A percentile compares a stretch with the other conserved stretches of the same genome.
phyloP scores from a whole-genome alignment of 768 basidiomycete genomes.

The Tephrocybe sp. region DNA sequence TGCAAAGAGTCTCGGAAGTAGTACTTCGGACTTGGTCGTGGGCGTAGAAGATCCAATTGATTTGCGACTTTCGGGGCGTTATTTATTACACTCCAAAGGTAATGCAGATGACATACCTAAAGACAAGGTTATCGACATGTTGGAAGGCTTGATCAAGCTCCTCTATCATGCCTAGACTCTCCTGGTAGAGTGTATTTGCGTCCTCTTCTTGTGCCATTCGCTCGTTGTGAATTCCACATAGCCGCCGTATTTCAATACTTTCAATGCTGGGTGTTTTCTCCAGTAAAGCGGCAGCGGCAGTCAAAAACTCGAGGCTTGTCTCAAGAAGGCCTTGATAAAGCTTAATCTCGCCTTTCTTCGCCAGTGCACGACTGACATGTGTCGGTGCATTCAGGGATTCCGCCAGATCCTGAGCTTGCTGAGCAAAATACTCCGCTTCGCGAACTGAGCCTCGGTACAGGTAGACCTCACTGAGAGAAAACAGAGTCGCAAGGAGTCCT shows the following conservation, averaged over 20 bases:
- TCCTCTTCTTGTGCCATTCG: conserved; percentile 39
- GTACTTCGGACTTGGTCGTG: conserved; percentile 38
- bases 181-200: conserved; percentile 53
- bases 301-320: conserved; percentile 56
- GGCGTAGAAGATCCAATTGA: conserved; percentile 39
- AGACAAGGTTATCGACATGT: conserved; percentile 45
- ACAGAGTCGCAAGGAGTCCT: conserved; percentile 63
- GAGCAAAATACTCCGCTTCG: conserved; percentile 83
- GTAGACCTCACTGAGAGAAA: conserved; percentile 67
- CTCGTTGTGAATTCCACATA: conserved; percentile 56
- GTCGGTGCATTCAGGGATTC: conserved; percentile 65
- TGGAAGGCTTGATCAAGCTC: conserved; percentile 59
- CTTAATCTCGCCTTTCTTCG: conserved; percentile 69
- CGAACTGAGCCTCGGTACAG: conserved; percentile 75
- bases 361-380: conserved; percentile 62
- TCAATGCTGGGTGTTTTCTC: conserved; percentile 53
- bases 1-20: conserved; percentile 63
- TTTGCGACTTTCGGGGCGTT: conserved; percentile 41
- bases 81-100: conserved; percentile 4
- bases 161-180: conserved; percentile 58
- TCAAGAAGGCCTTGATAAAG: conserved; percentile 60
- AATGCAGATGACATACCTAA: conserved; percentile 34
- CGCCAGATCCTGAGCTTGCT: conserved; percentile 77
- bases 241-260: conserved; percentile 54
- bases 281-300: conserved; percentile 46